Evolutionary conservation across 306 rosid species (phyloP).

Genomic region (Cucumis sativus): DNA sequence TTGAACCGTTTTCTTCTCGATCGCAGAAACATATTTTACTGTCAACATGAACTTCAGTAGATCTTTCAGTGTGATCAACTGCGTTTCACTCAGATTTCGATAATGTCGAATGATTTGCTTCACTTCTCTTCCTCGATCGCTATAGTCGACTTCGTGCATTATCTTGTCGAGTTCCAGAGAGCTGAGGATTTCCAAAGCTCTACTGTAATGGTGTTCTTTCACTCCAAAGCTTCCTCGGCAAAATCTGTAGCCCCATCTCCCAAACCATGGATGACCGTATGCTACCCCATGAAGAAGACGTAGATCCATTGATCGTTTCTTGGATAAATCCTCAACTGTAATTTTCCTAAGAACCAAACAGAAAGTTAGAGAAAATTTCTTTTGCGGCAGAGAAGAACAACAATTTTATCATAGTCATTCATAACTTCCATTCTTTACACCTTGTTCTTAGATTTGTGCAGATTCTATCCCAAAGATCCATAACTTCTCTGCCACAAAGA

Average conservation of each 20-base stretch:
- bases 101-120: conserved; percentile 53
- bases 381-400: neutral
- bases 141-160: neutral
- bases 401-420: neutral
- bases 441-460: conserved; percentile 51
- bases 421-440: conserved; percentile 18
- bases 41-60: conserved; percentile 76
- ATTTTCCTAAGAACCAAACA: conserved; percentile 41
- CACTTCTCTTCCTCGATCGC: conserved; percentile 22
- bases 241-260: conserved; percentile 78
- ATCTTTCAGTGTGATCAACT: conserved; percentile 45
- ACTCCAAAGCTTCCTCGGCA: conserved; percentile 72
- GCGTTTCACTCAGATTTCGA: conserved; percentile 73
- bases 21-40: conserved; percentile 41
- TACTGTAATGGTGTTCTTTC: conserved; percentile 30
- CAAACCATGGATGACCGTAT: conserved; percentile 83
- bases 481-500: conserved; percentile 53
- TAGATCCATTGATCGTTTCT: conserved; percentile 72
- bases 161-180: conserved; percentile 23
- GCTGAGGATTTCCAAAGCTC: conserved; percentile 46
- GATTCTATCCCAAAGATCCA: conserved; percentile 84
- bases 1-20: conserved; percentile 16
- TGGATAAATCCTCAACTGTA: conserved; percentile 52
- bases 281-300: conserved; percentile 84
- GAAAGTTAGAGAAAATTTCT: neutral